Evolutionary conservation across 1,284 basidiomycete genomes (phyloP), one percentile per base, ranked within the genome.

Genomic region (Erythrobasidium hasegawianum): DNA sequence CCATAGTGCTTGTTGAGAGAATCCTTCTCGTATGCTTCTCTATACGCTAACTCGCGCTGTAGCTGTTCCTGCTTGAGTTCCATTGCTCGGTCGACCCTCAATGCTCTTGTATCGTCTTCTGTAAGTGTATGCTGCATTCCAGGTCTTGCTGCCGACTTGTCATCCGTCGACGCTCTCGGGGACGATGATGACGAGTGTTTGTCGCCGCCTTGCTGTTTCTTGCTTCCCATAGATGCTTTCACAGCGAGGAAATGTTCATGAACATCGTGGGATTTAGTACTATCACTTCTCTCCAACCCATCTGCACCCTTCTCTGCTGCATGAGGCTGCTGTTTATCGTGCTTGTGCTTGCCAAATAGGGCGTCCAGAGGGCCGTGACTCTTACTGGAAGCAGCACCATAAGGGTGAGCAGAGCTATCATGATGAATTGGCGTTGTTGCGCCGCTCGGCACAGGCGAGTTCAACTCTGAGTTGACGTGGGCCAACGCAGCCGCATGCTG

Each of bases 171-270:
- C 52, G 50, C 20, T 29, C 24, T 18, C 22, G 1, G 27, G 39
- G 7, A 14, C 40, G 22, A n/a, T n/a, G 41, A n/a, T 55, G 11
- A 38, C 39, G n/a, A 57, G 41, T 16, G 50, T 11, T 40, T 5
- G n/a, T 24, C 38, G 7, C 16, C 22, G 20, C 16, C 24, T 18
- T 59, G 39, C n/a, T 59, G 14, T 7, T 55, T 40, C 20, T 27
- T 53, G 41, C 40, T 53, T 14, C 39, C 27, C 22, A 45, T 22
- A 27, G 22, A 20, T 8, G 54, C 26, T 39, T 65, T 65, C 45
- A 65, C 54, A 26, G 62, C 62, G 20, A 55, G 41, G 29, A 65
- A 65, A 26, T 65, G 62, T 39, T 65, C 62, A 27, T 57, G 55
- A 24, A 57, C 11, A 39, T 65, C 62, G 16, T 39, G n/a, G 62